phyloP scores from a whole-genome alignment of 1,284 basidiomycete species.

The Tilletia caries region DNA sequence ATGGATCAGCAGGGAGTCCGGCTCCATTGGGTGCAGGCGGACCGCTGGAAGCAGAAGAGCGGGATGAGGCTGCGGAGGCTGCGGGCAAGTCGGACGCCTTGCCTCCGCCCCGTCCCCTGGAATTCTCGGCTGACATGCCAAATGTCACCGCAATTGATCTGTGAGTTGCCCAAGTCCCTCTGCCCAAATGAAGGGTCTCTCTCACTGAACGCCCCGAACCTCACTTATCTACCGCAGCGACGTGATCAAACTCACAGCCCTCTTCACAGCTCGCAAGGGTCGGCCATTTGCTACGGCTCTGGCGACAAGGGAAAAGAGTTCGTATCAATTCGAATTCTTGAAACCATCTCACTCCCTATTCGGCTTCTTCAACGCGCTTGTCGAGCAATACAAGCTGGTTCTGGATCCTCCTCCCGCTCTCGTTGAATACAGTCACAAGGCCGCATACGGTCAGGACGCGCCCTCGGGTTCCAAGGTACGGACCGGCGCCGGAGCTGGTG shows the following conservation, averaged over 20 bases:
- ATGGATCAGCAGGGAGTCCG: background rate
- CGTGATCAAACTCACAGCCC: slow-evolving; percentile 70
- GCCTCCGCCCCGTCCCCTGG: slow-evolving; percentile 65
- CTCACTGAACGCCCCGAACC: background rate
- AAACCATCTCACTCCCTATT: slow-evolving; percentile 92
- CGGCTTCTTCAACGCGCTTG: slow-evolving; percentile 91
- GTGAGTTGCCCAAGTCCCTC: slow-evolving; percentile 60
- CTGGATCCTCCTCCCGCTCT: slow-evolving; percentile 75
- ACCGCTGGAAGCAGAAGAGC: background rate
- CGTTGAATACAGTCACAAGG: slow-evolving; percentile 59
- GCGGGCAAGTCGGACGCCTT: slow-evolving; percentile 13
- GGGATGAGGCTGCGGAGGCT: slow-evolving; percentile 11
- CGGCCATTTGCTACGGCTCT: slow-evolving; percentile 79
- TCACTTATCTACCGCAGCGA: slow-evolving; percentile 49
- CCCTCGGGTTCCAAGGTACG: background rate
- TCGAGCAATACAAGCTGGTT: slow-evolving; percentile 91
- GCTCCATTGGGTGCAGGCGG: slow-evolving; percentile 14
- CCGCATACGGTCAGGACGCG: background rate
- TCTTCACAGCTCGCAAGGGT: slow-evolving; percentile 90
- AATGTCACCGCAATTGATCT: slow-evolving; percentile 85
- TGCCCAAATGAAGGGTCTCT: slow-evolving; percentile 10
- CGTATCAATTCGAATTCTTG: slow-evolving; percentile 97
- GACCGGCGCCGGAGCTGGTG: slow-evolving; percentile 33
- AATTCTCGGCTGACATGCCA: slow-evolving; percentile 84
- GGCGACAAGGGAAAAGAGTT: slow-evolving; percentile 81